These are phyloP conservation scores for Sungouiella thailandica DNA, from an alignment of 805 yeast species.

Conservation along the genomic window DNA sequence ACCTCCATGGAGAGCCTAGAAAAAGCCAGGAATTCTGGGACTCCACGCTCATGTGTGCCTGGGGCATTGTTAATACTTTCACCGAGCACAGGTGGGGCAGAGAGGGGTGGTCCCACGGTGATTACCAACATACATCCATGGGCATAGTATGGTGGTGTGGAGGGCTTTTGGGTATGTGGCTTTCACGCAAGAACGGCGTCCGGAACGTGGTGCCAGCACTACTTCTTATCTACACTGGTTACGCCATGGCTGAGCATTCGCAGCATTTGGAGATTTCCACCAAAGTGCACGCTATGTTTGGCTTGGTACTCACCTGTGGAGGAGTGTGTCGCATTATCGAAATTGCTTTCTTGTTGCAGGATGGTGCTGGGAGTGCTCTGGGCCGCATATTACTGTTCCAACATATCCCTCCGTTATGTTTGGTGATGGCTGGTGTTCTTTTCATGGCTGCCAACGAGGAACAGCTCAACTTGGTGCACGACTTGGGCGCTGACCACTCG, in stretches of 20 bases:
- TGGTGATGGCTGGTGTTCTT: constrained; percentile 71
- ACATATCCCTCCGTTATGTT: constrained; percentile 77
- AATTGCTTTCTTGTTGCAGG: constrained; percentile 70
- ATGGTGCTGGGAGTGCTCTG: constrained; percentile 37
- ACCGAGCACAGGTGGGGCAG: constrained; percentile 95
- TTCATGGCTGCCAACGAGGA: constrained; percentile 95
- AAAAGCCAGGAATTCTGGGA: constrained; percentile 81
- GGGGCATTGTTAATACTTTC: constrained; percentile 94
- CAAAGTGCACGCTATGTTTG: constrained; percentile 84
- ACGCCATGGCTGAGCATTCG: constrained; percentile 88
- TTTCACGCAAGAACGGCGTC: constrained; percentile 49
- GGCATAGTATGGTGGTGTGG: constrained; percentile 97
- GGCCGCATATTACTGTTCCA: constrained; percentile 67
- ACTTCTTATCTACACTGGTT: constrained; percentile 83
- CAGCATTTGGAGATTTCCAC: constrained; percentile 77
- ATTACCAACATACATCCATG: constrained; percentile 93
- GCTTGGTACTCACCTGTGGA: constrained; percentile 71
- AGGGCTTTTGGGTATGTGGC: constrained; percentile 77
- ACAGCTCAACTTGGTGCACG: constrained; percentile 65
- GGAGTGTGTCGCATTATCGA: constrained; percentile 76
- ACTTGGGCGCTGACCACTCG: constrained; percentile 78
- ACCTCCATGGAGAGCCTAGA: constrained; percentile 13
- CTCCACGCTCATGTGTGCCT: constrained; percentile 68
- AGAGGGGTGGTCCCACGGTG: constrained; percentile 88
- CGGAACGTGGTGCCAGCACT: constrained; percentile 67